Percentiles rank a stretch among this genome's conserved stretches.
phyloP scores from a whole-genome alignment of 1,139 yeast genomes.

The Protomyces macrosporus region DNA sequence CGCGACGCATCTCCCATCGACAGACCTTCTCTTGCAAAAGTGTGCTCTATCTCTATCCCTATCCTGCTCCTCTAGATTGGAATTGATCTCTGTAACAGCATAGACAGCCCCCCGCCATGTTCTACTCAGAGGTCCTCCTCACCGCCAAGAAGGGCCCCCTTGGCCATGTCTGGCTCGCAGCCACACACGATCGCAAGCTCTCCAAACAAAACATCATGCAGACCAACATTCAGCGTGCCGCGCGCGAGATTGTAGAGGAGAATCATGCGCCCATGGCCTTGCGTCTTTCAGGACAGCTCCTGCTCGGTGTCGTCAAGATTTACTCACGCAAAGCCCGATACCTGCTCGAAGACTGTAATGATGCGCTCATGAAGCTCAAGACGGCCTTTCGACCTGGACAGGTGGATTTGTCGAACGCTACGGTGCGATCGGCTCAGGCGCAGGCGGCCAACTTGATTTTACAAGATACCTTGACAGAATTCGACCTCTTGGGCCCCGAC shows the following conservation, averaged over 20 bases:
- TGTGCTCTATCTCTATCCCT: too few relatives aligned
- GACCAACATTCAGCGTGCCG: constrained; percentile 66
- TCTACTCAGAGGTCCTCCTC: constrained; percentile 33
- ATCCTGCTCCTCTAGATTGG: too few relatives aligned
- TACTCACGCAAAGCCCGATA: constrained; percentile 83
- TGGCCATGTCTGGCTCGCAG: constrained; percentile 91
- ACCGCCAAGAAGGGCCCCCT: constrained; percentile 57
- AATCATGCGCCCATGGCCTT: constrained; percentile 56
- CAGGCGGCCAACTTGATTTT: constrained; percentile 50
- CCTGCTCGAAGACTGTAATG: constrained; percentile 76
- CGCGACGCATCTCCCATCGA: too few relatives aligned
- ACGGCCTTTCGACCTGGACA: constrained; percentile 57
- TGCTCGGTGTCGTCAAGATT: constrained; percentile 83
- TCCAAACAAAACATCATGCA: constrained; percentile 69
- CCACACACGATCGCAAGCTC: constrained; percentile 75
- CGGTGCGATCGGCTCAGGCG: constrained; percentile 40
- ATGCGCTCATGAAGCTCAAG: constrained; percentile 66
- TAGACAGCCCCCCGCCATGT: not conserved
- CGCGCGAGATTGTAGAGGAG: constrained; percentile 46
- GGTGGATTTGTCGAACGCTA: constrained; percentile 46
- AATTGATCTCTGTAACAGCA: too few relatives aligned
- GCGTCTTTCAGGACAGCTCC: constrained; percentile 78
- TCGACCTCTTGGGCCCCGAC: constrained; percentile 48
- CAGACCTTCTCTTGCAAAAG: too few relatives aligned
- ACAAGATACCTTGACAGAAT: constrained; percentile 72